Base-by-base conservation (phyloP, 176 grass and related monocot genomes). In the Triticum aestivum region DNA sequence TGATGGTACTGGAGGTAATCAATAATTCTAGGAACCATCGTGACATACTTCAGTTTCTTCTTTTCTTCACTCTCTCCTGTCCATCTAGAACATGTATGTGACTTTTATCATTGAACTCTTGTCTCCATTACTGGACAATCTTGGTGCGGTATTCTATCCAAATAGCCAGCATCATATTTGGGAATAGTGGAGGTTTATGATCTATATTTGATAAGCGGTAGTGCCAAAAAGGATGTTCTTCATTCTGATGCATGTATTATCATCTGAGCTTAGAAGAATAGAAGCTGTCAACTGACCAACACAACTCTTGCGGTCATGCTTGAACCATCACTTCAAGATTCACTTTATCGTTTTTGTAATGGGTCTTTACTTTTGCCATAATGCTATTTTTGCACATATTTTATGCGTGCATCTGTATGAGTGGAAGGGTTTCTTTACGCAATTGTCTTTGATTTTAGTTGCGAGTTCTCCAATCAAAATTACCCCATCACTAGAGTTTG, bases 221-320 rank as follows among this genome's bases (percentile, higher is more conserved):
- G 45, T 77, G 18, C 14, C 49, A 47, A 56, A 47, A 81, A 29
- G 8, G 54, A 11, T 62, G 37, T 65, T 73, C 37, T 32, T 21
- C 8, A 54, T 80, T 81, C 24, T 76, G 9, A 85, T 80, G 45
- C 44, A 75, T 74, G 45, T 34, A 61, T 58, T 89, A 9, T 58
- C 45, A 6, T 80, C 68, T 75, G 33, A 75, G 18, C 14, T n/a
- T 14, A 83, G 51, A 23, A 35, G 9, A 69, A 21, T 51, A 47
- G 26, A 80, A 62, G 14, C 4, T 13, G 0, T 5, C 15, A 54
- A 41, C 24, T 83, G 11, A 69, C 73, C 8, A 26, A 37, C 34
- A 9, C 66, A 76, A 83, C 73, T 30, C 26, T 83, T 77, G 11
- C 29, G 9, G 64, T 62, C 51, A 61, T 83, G 23, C 35, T 83